Conservation (phyloP, 306 rosid species). For the Erythrophleum fordii region DNA sequence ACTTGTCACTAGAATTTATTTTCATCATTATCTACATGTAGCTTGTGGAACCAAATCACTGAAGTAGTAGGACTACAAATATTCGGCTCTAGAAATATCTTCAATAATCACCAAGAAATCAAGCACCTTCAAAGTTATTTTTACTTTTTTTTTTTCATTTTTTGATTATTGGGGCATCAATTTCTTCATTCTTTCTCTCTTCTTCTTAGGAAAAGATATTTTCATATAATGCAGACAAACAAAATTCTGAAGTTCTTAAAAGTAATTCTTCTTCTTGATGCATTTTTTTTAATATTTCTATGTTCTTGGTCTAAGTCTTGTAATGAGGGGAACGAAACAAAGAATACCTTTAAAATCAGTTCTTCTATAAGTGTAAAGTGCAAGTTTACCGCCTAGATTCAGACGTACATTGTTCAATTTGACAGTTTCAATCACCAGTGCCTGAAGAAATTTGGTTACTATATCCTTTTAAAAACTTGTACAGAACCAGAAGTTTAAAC, state of each 20-base stretch:
- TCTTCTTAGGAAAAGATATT: background rate
- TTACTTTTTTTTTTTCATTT: background rate
- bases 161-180: background rate
- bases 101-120: background rate
- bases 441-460: background rate
- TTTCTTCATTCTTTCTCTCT: background rate
- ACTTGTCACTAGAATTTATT: background rate
- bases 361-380: background rate
- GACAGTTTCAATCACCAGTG: background rate
- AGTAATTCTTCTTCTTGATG: background rate
- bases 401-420: background rate
- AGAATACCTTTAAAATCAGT: background rate
- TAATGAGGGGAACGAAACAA: background rate
- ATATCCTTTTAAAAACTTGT: too few species aligned
- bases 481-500: too few species aligned
- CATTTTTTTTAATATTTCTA: slow-evolving; percentile 1
- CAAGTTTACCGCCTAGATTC: slow-evolving; percentile 6
- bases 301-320: background rate
- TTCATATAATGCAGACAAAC: background rate
- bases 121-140: background rate
- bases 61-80: too few species aligned
- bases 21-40: background rate
- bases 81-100: background rate
- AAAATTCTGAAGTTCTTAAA: background rate
- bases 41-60: too few species aligned